A percentile compares a stretch with the other conserved stretches of the same genome.
Evolutionary conservation across 495 filamentous ascomycete genomes (phyloP).

Genomic region (Penicillium arizonense): DNA sequence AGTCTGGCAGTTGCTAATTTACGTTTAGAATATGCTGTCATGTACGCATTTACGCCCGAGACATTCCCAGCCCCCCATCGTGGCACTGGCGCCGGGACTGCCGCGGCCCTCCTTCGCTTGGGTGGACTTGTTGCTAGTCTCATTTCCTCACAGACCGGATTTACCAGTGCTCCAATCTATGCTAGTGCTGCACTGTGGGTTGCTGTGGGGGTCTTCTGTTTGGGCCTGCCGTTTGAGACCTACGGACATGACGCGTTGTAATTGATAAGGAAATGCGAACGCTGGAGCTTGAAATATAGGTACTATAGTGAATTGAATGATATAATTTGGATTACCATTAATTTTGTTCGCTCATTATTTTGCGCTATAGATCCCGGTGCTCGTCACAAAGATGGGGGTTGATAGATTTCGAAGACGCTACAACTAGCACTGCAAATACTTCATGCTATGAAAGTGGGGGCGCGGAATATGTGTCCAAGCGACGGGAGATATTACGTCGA

Average conservation of each 20-base stretch:
- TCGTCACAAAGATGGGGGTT: no score
- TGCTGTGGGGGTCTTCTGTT: constrained; percentile 23
- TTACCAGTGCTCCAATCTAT: constrained; percentile 34
- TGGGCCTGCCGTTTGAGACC: constrained; percentile 35
- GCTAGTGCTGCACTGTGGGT: constrained; percentile 34
- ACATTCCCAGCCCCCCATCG: constrained; percentile 54
- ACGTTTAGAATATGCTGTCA: constrained; percentile 42
- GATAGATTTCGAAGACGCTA: no score
- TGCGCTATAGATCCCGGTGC: no score
- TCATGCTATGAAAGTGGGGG: no score
- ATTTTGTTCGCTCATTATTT: not conserved
- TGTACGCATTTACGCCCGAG: constrained; percentile 58
- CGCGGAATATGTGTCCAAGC: no score
- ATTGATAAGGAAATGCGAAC: not conserved
- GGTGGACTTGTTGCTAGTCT: constrained; percentile 31
- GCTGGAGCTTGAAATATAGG: no score
- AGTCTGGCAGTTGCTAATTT: no score
- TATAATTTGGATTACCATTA: not conserved
- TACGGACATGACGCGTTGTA: constrained; percentile 31
- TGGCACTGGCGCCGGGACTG: constrained; percentile 51
- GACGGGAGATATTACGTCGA: no score
- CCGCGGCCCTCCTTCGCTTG: constrained; percentile 27
- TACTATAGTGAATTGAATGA: no score
- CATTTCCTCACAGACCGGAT: constrained; percentile 31
- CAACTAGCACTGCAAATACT: no score